Evolutionary conservation across 805 yeast species (phyloP).

Genomic region (Tetrapisispora iriomotensis): DNA sequence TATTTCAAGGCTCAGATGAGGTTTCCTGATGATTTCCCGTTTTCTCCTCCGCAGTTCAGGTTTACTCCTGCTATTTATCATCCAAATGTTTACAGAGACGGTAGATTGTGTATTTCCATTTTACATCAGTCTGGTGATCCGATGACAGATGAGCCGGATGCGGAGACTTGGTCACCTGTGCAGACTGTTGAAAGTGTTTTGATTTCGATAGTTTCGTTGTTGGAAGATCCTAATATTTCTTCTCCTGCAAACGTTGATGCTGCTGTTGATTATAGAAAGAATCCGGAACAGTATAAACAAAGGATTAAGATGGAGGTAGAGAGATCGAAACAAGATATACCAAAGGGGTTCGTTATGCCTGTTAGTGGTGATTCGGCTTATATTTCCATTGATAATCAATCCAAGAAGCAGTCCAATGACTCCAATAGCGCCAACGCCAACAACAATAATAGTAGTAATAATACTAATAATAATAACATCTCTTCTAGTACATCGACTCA

Average conservation of each 20-base stretch:
- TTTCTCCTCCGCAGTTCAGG: constrained; percentile 82
- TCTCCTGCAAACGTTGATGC: constrained; percentile 98
- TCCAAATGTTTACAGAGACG: constrained; percentile 92
- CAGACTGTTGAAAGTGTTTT: constrained; percentile 88
- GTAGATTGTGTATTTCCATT: constrained; percentile 85
- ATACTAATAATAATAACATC: neutral
- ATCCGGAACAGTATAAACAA: constrained; percentile 64
- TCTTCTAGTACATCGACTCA: constrained; percentile 2
- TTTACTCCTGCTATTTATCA: constrained; percentile 91
- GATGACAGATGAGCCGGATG: constrained; percentile 82
- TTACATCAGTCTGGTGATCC: constrained; percentile 88
- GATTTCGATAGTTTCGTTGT: constrained; percentile 78
- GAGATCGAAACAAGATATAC: constrained; percentile 75
- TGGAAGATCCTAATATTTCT: constrained; percentile 87
- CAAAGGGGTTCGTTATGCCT: constrained; percentile 78
- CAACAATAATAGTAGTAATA: neutral
- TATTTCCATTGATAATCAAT: constrained; percentile 23
- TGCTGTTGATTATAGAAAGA: constrained; percentile 78
- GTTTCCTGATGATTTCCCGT: constrained; percentile 87
- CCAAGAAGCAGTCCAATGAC: neutral
- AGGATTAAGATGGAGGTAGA: constrained; percentile 75
- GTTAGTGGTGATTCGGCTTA: constrained; percentile 45
- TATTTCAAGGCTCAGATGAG: constrained; percentile 90
- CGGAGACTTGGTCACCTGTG: constrained; percentile 90
- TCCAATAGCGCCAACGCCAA: constrained; percentile 1